Evolutionary conservation across 1,284 basidiomycete species (phyloP).

Genomic region (Hemileia vastatrix): DNA sequence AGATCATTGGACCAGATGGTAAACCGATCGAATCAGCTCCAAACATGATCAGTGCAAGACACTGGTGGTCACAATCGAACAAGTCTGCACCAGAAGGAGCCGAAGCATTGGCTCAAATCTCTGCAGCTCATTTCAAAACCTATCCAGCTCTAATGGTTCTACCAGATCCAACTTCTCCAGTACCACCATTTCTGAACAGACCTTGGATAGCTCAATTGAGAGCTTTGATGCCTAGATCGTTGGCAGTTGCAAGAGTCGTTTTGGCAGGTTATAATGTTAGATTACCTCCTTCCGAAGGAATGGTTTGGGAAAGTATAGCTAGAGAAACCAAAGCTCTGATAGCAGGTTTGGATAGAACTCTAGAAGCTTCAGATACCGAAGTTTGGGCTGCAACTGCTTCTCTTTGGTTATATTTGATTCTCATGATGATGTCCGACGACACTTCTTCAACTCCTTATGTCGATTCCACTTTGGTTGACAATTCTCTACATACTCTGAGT

Average conservation of each 20-base stretch:
- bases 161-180: constrained; percentile 34
- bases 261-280: constrained; percentile 35
- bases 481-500: constrained; percentile 28
- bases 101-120: constrained; percentile 29
- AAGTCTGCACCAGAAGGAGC: background rate
- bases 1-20: background rate
- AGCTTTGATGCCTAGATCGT: constrained; percentile 26
- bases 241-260: constrained; percentile 33
- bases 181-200: constrained; percentile 36
- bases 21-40: background rate
- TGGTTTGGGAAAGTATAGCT: constrained; percentile 32
- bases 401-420: constrained; percentile 36
- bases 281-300: constrained; percentile 31
- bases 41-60: constrained; percentile 8
- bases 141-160: constrained; percentile 37
- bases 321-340: constrained; percentile 27
- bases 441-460: constrained; percentile 28
- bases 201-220: constrained; percentile 36
- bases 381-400: constrained; percentile 32
- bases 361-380: background rate
- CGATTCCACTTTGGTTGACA: constrained; percentile 28
- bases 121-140: constrained; percentile 35
- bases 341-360: background rate
- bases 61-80: constrained; percentile 33
- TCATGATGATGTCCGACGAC: constrained; percentile 31